Base-by-base conservation (phyloP, 768 basidiomycete genomes). In the Steccherinum ochraceum region DNA sequence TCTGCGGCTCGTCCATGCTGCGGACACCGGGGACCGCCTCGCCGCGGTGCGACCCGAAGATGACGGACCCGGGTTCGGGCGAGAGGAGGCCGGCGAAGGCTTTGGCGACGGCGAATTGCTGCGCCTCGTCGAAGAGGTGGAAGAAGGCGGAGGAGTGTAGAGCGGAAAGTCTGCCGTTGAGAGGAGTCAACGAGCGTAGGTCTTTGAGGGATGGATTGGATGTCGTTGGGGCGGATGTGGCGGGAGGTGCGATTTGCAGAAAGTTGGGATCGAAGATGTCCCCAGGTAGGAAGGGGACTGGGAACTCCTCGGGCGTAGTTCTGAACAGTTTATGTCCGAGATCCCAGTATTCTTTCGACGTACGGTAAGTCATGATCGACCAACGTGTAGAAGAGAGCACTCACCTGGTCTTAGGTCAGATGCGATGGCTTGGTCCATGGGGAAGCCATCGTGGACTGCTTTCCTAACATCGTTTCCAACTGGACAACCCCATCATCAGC, bases 291-390 rank as follows among this genome's bases (percentile, higher is more conserved):
- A 86, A 86, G 0, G 67, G 61, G 0, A 71, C 78, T 1, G 80
- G 77, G 62, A 80, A 84, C 0, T 73, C 69, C 35, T 73, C 65
- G 0, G 75, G 72, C 0, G 69, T 78, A 3, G 76, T 72, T 46
- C 62, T 72, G 66, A 84, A 87, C 13, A 86, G 68, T 40, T 76
- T 68, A 54, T 86, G 82, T 1, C 84, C 84, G 3, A 76, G 68
- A 3, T 78, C 70, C 83, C 82, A 85, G 54, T 80, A 79, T 10
- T 67, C 83, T 84, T 50, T n/a, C 12, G 25, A 30, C 13, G 5
- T 12, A 44, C 11, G 19, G n/a, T 46, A 7, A 24, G 4, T 18
- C 26, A 26, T 35, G 12, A 13, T 18, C 12, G 24, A 45, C 12
- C 30, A 35, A 3, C 18, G 19, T 1, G 16, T 24, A 21, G 23